Evolutionary conservation across 73 alveolate species (phyloP).

Genomic region (Paramecium octaurelia): DNA sequence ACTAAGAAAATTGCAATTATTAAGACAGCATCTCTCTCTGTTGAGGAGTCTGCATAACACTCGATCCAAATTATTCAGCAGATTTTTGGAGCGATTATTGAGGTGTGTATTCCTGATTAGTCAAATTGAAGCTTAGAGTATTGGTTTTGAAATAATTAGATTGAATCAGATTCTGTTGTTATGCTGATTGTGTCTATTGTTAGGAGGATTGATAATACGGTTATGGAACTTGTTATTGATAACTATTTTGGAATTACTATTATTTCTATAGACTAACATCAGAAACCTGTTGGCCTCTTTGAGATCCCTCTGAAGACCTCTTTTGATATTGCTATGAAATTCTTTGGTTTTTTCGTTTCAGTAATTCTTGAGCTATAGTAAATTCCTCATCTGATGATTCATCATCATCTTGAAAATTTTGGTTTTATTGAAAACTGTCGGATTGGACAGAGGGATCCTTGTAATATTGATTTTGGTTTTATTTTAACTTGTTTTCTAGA

Average conservation of each 20-base stretch:
- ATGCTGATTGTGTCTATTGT: not conserved
- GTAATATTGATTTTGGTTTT: not conserved
- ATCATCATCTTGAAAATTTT: not conserved
- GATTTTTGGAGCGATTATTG: not conserved
- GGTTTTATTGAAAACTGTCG: not conserved
- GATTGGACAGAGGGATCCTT: not conserved
- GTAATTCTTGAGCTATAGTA: not conserved
- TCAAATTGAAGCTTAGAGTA: slow-evolving; percentile 38
- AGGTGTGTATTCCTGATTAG: slow-evolving; percentile 37
- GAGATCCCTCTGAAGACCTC: not conserved
- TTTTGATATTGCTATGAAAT: not conserved
- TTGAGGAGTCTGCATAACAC: slow-evolving; percentile 24
- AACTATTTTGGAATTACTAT: not conserved
- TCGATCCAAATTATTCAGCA: slow-evolving; percentile 36
- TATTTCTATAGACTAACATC: not conserved
- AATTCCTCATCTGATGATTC: not conserved
- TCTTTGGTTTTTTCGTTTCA: not conserved
- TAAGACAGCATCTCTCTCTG: not conserved
- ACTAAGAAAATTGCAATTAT: not conserved
- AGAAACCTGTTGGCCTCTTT: not conserved
- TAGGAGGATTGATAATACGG: not conserved
- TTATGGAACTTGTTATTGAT: not conserved
- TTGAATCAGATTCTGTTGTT: not conserved
- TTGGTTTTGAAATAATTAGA: not conserved
- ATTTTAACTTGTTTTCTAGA: not conserved